Evolutionary conservation across 108 stramenopile species (phyloP).

Genomic region (Thalassiosira profunda): DNA sequence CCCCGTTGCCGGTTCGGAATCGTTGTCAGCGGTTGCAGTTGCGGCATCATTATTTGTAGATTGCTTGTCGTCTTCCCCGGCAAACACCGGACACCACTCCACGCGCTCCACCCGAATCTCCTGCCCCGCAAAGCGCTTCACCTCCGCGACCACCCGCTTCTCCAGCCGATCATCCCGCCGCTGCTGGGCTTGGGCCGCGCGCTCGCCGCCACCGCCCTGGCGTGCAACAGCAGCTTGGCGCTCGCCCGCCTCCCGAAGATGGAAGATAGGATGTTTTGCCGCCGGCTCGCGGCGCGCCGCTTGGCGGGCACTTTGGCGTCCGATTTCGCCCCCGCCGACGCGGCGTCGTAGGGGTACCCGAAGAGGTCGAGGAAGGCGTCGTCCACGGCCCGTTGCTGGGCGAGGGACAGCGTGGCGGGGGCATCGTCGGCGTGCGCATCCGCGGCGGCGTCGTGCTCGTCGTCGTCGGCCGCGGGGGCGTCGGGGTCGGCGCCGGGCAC

Average conservation of each 20-base stretch:
- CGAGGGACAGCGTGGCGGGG: slow-evolving; percentile 15
- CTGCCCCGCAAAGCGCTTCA: slow-evolving; percentile 58
- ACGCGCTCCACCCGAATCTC: slow-evolving; percentile 48
- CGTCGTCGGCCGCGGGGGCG: slow-evolving; percentile 12
- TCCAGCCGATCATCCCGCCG: slow-evolving; percentile 38
- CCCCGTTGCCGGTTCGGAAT: background rate
- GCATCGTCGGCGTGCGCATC: background rate
- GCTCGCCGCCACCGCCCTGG: slow-evolving; percentile 18
- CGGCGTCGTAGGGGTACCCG: slow-evolving; percentile 59
- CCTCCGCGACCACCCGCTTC: slow-evolving; percentile 42
- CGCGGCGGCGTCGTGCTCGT: slow-evolving; percentile 24
- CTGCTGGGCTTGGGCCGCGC: slow-evolving; percentile 32
- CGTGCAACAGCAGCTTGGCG: slow-evolving; percentile 10
- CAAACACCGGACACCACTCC: slow-evolving; percentile 33
- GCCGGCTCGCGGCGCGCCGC: slow-evolving; percentile 1
- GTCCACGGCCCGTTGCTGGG: slow-evolving; percentile 66
- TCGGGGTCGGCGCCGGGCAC: slow-evolving; percentile 41
- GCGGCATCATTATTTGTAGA: background rate
- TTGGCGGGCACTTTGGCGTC: background rate
- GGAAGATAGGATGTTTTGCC: slow-evolving; percentile 43
- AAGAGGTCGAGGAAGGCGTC: slow-evolving; percentile 79
- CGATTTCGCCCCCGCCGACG: background rate
- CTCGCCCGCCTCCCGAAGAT: slow-evolving; percentile 59
- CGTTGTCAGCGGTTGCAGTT: background rate
- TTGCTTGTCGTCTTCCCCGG: background rate